Evolutionary conservation across 768 basidiomycete genomes (phyloP).

Genomic region (Coprinopsis sp.): DNA sequence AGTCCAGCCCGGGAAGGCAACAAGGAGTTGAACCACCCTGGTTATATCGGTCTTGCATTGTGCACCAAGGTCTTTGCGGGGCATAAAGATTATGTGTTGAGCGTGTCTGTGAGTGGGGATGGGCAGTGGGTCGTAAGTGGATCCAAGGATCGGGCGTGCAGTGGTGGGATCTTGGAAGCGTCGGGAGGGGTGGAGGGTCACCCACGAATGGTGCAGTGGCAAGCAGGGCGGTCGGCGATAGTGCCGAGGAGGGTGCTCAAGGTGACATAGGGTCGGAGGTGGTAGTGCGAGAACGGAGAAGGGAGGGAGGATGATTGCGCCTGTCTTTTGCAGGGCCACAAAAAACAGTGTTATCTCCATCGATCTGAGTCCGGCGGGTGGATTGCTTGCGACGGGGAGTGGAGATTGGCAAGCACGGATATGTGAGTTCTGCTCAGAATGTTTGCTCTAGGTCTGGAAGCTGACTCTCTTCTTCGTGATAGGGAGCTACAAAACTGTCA

Average conservation of each 20-base stretch:
- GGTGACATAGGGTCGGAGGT: not conserved
- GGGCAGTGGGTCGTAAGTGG: slow-evolving; percentile 82
- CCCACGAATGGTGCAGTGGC: not conserved
- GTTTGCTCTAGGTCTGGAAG: not conserved
- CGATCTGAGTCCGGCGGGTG: slow-evolving; percentile 30
- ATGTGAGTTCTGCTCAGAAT: slow-evolving; percentile 18
- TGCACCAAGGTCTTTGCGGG: slow-evolving; percentile 51
- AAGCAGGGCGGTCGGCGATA: not conserved
- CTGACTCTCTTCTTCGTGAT: not conserved
- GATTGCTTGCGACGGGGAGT: slow-evolving; percentile 29
- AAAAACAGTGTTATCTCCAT: slow-evolving; percentile 30
- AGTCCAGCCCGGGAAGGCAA: slow-evolving; percentile 23
- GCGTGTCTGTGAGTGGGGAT: slow-evolving; percentile 63
- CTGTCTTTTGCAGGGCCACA: slow-evolving; percentile 62
- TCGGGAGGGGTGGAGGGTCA: not conserved
- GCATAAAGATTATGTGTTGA: slow-evolving; percentile 59
- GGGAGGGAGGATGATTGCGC: slow-evolving; percentile 27
- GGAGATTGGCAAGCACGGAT: slow-evolving; percentile 32
- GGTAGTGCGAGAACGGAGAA: not conserved
- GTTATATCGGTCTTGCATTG: not conserved
- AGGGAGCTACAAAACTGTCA: slow-evolving; percentile 13
- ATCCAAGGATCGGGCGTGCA: slow-evolving; percentile 77
- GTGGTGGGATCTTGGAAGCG: slow-evolving; percentile 49
- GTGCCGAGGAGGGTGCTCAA: not conserved
- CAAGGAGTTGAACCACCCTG: slow-evolving; percentile 32